phyloP scores from a whole-genome alignment of 345 rosid genomes.

The Turnera subulata region DNA sequence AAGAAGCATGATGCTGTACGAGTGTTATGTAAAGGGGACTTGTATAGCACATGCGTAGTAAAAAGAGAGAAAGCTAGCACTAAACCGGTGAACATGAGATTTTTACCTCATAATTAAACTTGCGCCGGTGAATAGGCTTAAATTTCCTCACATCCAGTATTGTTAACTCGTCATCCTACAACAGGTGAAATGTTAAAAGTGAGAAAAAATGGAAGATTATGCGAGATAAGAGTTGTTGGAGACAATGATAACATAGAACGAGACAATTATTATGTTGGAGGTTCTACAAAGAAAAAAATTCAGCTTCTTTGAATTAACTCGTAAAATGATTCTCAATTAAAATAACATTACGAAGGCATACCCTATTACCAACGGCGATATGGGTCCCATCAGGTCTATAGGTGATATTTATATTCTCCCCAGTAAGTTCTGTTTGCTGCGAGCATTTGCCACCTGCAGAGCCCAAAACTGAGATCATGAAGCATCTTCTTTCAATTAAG shows the following conservation, averaged over 20 bases:
- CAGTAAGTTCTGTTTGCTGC: slow-evolving; percentile 91
- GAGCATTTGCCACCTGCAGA: slow-evolving; percentile 89
- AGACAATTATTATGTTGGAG: neutral
- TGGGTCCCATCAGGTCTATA: slow-evolving; percentile 94
- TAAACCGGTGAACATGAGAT: slow-evolving; percentile 1
- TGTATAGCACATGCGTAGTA: no score
- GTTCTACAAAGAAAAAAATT: neutral
- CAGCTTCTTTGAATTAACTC: no score
- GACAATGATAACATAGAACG: neutral
- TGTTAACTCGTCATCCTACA: slow-evolving; percentile 91
- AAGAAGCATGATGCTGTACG: no score
- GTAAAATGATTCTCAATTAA: slow-evolving; percentile 1
- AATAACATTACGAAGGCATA: slow-evolving; percentile 30
- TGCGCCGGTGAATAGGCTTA: slow-evolving; percentile 82
- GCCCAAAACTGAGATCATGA: neutral
- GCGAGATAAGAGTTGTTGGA: neutral
- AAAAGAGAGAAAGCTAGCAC: neutral
- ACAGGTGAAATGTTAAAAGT: slow-evolving; percentile 13
- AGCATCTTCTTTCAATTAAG: neutral
- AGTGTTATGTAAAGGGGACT: no score
- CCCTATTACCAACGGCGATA: slow-evolving; percentile 95
- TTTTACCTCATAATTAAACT: slow-evolving; percentile 92
- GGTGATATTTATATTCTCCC: slow-evolving; percentile 96
- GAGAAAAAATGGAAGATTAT: slow-evolving; percentile 7
- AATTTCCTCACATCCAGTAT: slow-evolving; percentile 96